phyloP scores from a whole-genome alignment of 257 asterid genomes.

The Solanum virginianum region DNA sequence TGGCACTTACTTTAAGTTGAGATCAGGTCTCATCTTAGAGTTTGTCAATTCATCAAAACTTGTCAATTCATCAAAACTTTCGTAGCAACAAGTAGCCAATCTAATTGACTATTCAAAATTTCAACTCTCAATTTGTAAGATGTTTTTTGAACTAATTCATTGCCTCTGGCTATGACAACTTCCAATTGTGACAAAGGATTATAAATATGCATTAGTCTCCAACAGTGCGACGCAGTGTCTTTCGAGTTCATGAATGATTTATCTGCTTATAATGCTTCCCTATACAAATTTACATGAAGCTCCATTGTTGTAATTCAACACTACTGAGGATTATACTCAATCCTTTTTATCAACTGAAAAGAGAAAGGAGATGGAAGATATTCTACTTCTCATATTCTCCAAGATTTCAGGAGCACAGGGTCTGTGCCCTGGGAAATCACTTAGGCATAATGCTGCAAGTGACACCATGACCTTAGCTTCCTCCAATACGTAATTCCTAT shows the following conservation, averaged over 20 bases:
- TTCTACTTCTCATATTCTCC: slow-evolving; percentile 11
- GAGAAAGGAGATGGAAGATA: slow-evolving; percentile 7
- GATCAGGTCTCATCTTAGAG: too few species aligned
- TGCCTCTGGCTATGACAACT: background rate
- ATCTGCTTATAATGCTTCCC: background rate
- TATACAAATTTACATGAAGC: background rate
- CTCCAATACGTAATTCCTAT: slow-evolving; percentile 19
- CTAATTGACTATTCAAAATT: background rate
- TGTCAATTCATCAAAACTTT: too few species aligned
- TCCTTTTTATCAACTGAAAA: background rate
- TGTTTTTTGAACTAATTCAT: background rate
- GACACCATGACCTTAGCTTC: slow-evolving; percentile 44
- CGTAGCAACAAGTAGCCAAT: too few species aligned
- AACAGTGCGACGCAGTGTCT: too few species aligned
- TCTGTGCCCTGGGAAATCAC: slow-evolving; percentile 34
- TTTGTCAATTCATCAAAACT: too few species aligned
- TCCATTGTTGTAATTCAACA: background rate
- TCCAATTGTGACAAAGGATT: background rate
- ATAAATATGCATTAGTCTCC: too few species aligned
- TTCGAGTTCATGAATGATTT: too few species aligned
- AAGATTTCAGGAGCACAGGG: slow-evolving; percentile 44
- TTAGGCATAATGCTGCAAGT: slow-evolving; percentile 33
- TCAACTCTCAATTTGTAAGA: background rate
- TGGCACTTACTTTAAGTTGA: too few species aligned
- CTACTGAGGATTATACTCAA: background rate